phyloP scores from a whole-genome alignment of 805 yeast genomes.

The Metschnikowia koreensis region DNA sequence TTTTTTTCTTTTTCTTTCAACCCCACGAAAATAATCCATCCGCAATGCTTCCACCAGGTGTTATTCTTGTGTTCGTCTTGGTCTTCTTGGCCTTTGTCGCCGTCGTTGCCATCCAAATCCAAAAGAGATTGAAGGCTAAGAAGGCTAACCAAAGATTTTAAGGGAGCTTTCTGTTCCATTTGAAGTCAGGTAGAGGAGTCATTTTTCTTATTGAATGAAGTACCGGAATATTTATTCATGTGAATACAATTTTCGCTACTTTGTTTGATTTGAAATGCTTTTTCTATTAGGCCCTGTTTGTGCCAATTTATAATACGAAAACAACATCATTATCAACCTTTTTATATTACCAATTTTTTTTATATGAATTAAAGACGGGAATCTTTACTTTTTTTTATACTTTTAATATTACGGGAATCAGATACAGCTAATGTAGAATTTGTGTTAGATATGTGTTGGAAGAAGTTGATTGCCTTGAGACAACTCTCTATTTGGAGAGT shows the following conservation, averaged over 20 bases:
- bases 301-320: background rate
- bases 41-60: conserved; percentile 70
- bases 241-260: background rate
- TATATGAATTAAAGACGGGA: conserved; percentile 19
- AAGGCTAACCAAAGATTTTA: conserved; percentile 32
- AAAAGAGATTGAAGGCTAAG: conserved; percentile 42
- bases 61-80: conserved; percentile 64
- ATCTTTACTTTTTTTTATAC: conserved; percentile 18
- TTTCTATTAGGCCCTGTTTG: background rate
- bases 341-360: conserved; percentile 12
- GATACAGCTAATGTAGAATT: background rate
- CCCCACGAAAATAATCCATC: conserved; percentile 7
- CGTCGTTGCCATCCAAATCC: conserved; percentile 35
- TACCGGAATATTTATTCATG: too few relatives aligned
- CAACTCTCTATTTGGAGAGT: background rate
- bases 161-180: conserved; percentile 1
- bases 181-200: background rate
- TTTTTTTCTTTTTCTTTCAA: conserved; percentile 8
- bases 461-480: background rate
- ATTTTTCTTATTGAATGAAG: too few relatives aligned
- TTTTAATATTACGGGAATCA: conserved; percentile 22
- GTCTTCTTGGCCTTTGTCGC: conserved; percentile 47
- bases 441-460: background rate
- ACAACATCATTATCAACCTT: conserved; percentile 17
- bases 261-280: background rate